Evolutionary conservation across 2,329 filamentous ascomycete genomes (phyloP).

Genomic region (Exserohilum turcica): DNA sequence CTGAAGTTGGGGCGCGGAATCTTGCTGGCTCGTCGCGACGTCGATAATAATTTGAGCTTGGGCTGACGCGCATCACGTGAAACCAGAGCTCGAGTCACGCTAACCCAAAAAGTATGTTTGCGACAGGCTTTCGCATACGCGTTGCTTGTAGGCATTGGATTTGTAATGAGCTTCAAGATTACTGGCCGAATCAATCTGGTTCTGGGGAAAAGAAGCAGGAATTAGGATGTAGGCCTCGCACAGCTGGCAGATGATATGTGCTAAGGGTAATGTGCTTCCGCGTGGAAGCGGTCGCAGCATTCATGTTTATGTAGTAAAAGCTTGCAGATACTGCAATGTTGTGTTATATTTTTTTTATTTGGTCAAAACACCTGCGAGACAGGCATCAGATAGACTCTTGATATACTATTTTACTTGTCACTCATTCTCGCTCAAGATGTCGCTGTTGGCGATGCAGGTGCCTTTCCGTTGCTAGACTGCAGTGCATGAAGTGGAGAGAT

Average conservation of each 20-base stretch:
- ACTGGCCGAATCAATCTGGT: not conserved
- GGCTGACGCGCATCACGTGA: constrained; percentile 28
- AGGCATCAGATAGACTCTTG: not conserved
- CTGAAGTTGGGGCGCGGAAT: not conserved
- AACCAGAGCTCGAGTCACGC: constrained; percentile 3
- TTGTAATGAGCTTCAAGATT: not conserved
- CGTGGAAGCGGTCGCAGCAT: not conserved
- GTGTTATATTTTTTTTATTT: not conserved
- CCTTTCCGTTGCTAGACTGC: constrained; percentile 25
- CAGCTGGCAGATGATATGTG: not conserved
- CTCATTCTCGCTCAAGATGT: not conserved
- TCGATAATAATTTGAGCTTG: constrained; percentile 19
- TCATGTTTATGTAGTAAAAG: not conserved
- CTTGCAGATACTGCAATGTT: not conserved
- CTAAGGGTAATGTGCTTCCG: not conserved
- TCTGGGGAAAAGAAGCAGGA: no score
- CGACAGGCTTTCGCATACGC: constrained; percentile 10
- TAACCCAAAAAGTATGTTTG: constrained; percentile 31
- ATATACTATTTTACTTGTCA: not conserved
- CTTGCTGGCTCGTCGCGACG: constrained; percentile 13
- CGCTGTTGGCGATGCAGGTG: constrained; percentile 1
- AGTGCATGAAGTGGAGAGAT: constrained; percentile 25
- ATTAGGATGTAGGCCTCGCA: not conserved
- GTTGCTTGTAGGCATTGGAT: not conserved
- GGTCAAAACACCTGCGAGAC: not conserved